Base-by-base conservation (phyloP, 192 early-diverging fungal species). In the Rhizophagus sp. region DNA sequence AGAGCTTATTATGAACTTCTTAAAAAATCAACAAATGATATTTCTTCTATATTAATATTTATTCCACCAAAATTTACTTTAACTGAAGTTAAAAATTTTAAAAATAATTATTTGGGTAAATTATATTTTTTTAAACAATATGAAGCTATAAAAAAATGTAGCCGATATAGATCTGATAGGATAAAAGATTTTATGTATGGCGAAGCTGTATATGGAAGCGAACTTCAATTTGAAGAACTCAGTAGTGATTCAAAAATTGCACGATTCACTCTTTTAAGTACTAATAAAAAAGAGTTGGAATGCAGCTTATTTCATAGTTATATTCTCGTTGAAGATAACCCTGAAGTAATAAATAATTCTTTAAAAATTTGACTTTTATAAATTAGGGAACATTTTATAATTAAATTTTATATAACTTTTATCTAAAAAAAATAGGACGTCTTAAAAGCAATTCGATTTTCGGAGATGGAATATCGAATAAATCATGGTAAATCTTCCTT, bases 121-220 rank as follows among this genome's bases (percentile, higher is more conserved):
- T 70, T 82, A 50, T 79, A 68, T 70, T 82, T 79, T 57, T 82
- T 82, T 47, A 82, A 82, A 44, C 75, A 70, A 77, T 63, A 74
- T 39, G 81, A 82, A 64, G 68, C 76, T 4, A 69, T 66, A 22
- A 79, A 70, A 27, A 22, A 68, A 15, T 82, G 68, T 57, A 66
- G 25, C 9, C n/a, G 65, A 61, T 47, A 11, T 25, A 50, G 69
- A 30, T 41, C 44, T 11, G 44, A 65, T n/a, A 25, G 81, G 39
- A 44, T 79, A 17, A 73, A 66, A 39, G 81, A 77, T 50, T 66
- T 79, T 22, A 27, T n/a, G 17, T 22, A 66, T 5, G 62, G 63
- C 3, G 76, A 79, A 17, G n/a, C 30, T 11, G 27, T 36, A 65
- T 50, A 27, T 22, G 81, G 76, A 47, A 15, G 79, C 4, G 2